Conservation (phyloP, 306 rosid genomes). For the Lathyrus oleraceus region DNA sequence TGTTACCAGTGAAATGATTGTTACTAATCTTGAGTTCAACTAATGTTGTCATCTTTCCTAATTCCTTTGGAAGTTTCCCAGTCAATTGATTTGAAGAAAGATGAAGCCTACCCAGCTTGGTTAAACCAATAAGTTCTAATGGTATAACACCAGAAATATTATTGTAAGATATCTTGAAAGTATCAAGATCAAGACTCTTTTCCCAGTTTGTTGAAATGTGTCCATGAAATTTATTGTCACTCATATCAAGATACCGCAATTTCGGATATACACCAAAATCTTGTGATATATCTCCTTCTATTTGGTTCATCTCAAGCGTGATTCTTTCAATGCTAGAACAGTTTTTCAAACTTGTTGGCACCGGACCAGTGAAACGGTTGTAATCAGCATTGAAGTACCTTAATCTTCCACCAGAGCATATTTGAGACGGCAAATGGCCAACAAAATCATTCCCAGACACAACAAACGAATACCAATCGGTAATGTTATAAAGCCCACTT, state of each 20-base stretch:
- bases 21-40: not conserved
- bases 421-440: conserved; percentile 36
- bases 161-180: conserved; percentile 25
- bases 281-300: conserved; percentile 43
- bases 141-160: conserved; percentile 43
- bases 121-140: conserved; percentile 15
- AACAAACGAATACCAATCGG: not conserved
- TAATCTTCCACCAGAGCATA: conserved; percentile 30
- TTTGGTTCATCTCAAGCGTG: conserved; percentile 34
- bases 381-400: not conserved
- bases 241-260: conserved; percentile 31
- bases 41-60: conserved; percentile 22
- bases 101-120: conserved; percentile 28
- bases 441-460: conserved; percentile 23
- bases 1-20: conserved; percentile 25
- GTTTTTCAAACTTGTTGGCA: conserved; percentile 37
- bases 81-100: conserved; percentile 40
- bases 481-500: conserved; percentile 12
- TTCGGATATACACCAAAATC: conserved; percentile 43
- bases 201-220: conserved; percentile 41
- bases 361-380: conserved; percentile 36
- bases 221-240: conserved; percentile 42
- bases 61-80: conserved; percentile 45
- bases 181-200: conserved; percentile 7
- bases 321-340: conserved; percentile 37